Base-by-base conservation (phyloP, 2,329 filamentous ascomycete species). In the Sporothrix pseudoabietina region DNA sequence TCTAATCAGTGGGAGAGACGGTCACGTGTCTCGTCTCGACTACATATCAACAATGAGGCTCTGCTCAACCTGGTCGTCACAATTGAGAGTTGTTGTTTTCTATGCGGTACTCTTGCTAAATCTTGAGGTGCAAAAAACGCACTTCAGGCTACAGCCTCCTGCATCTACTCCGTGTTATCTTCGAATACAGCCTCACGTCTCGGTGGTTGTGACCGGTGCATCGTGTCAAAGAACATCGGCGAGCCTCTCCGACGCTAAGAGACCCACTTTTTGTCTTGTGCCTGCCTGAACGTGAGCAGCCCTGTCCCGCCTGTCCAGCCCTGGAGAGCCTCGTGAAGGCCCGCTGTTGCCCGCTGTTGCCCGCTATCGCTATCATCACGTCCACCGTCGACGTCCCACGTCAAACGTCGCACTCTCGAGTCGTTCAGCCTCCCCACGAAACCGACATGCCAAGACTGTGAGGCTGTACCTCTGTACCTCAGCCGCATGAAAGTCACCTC, bases 211-310 rank as follows among this genome's bases (percentile, higher is more conserved):
- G 41, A 35, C 69, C 55, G 55, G 69, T 71, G 69, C 54, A 12
- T 47, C 35, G 12, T 30, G 65, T 55, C 16, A 16, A 49, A 68
- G 39, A 12, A 44, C 19, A 55, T 71, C 72, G 72, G 72, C 61
- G 63, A 44, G 44, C 35, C 35, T 74, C 14, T 19, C 72, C 72
- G 72, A 72, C 41, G 63, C 61, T 68, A 61, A 44, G n/a, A 39
- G 57, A 63, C 63, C 57, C 71, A 71, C 69, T 47, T 63, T 52
- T 55, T 35, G 7, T 52, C 4, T 14, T 68, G 55, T 35, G 54
- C 19, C 47, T 54, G 22, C 19, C 7, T 41, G 59, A n/a, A 6
- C 35, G 35, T 35, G 22, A 12, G n/a, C 10, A 32, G 71, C 71
- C 61, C 9, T 6, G 57, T 32, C 55, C 32, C 52, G n/a, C 41